A percentile compares a stretch with the other conserved stretches of the same genome.
These are phyloP conservation scores for Bipolaris sorokiniana DNA, from an alignment of 2,329 filamentous ascomycete genomes.

Conservation along the genomic window DNA sequence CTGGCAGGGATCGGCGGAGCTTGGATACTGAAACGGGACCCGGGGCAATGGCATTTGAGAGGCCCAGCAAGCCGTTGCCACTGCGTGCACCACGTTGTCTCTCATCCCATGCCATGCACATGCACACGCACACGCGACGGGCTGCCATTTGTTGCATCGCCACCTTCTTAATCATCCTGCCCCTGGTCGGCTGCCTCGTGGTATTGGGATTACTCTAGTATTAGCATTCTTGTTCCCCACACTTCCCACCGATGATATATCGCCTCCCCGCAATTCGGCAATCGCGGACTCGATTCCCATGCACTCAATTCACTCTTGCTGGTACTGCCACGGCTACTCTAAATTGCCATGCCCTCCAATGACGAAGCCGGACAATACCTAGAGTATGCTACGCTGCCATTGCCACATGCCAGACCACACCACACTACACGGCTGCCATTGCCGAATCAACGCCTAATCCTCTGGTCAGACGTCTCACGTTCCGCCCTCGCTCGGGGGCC, in stretches of 20 bases:
- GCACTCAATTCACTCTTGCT: background rate
- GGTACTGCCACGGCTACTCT: too few species aligned
- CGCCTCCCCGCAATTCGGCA: slow-evolving; percentile 38
- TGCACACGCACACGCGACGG: too few species aligned
- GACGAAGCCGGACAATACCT: background rate
- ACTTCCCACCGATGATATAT: slow-evolving; percentile 29
- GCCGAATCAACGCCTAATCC: slow-evolving; percentile 19
- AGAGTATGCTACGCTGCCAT: slow-evolving; percentile 11
- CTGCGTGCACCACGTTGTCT: slow-evolving; percentile 27
- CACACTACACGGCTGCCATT: slow-evolving; percentile 15
- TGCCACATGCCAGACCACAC: slow-evolving; percentile 14
- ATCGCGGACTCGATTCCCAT: slow-evolving; percentile 14
- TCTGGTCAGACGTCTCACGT: slow-evolving; percentile 18
- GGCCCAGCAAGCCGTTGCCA: slow-evolving; percentile 26
- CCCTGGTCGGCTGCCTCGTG: slow-evolving; percentile 21
- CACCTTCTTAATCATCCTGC: slow-evolving; percentile 10
- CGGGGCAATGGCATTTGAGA: slow-evolving; percentile 28
- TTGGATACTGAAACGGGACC: slow-evolving; percentile 38
- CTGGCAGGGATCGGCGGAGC: slow-evolving; percentile 43
- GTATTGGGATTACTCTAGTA: background rate
- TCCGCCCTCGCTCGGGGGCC: slow-evolving; percentile 17
- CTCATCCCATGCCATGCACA: slow-evolving; percentile 26
- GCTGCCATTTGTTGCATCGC: slow-evolving; percentile 16
- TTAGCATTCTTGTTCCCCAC: slow-evolving; percentile 30
- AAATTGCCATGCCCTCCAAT: background rate